These are phyloP conservation scores for Populus hybrid DNA, from an alignment of 441 rosid species.

Conservation along the genomic window DNA sequence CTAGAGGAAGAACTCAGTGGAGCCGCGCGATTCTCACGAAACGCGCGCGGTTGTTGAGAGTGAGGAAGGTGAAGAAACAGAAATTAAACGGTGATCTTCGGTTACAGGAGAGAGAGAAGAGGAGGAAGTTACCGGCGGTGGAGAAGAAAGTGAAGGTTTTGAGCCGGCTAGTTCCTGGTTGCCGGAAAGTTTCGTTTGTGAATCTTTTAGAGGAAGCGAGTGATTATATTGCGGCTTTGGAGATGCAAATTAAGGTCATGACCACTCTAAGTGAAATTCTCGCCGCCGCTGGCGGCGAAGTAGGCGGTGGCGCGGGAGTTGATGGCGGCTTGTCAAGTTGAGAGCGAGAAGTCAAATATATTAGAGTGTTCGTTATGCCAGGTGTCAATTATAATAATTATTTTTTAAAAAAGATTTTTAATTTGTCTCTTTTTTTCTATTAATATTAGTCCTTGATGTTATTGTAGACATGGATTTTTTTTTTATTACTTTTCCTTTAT, in stretches of 20 bases:
- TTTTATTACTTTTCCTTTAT: background rate
- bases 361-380: conserved; percentile 18
- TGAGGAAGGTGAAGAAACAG: conserved; percentile 37
- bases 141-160: conserved; percentile 59
- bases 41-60: conserved; percentile 51
- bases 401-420: background rate
- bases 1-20: conserved; percentile 76
- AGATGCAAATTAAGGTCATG: conserved; percentile 95
- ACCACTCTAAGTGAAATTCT: conserved; percentile 58
- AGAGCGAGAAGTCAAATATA: background rate
- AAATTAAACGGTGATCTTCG: conserved; percentile 30
- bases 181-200: conserved; percentile 71
- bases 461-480: conserved; percentile 22
- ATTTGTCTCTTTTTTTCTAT: conserved; percentile 13
- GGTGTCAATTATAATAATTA: conserved; percentile 20
- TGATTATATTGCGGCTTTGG: conserved; percentile 87
- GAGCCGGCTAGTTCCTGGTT: conserved; percentile 91
- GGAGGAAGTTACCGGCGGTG: conserved; percentile 51
- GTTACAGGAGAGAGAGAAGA: conserved; percentile 53
- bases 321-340: background rate
- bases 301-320: background rate
- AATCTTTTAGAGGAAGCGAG: conserved; percentile 75
- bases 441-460: conserved; percentile 28
- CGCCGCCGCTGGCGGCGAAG: conserved; percentile 22
- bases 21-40: conserved; percentile 82